Conservation (phyloP, 148 eudicot genomes). For the Vaccinium vitisidaea region DNA sequence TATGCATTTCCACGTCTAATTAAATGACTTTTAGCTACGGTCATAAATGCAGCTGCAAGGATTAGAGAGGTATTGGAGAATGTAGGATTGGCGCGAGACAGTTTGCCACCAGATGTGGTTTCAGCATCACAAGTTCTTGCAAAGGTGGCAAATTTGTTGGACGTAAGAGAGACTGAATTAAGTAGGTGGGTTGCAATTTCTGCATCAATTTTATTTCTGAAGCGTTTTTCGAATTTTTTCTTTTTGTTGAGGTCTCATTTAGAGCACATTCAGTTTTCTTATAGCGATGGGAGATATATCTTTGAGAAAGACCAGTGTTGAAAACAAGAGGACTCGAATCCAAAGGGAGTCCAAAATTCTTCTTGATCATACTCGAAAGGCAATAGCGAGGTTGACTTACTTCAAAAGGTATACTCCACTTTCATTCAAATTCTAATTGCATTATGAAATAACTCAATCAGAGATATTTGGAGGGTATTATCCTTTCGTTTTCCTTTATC, state of each 20-base stretch:
- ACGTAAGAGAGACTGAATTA: slow-evolving; percentile 86
- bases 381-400: slow-evolving; percentile 74
- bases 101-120: slow-evolving; percentile 70
- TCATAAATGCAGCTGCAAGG: slow-evolving; percentile 59
- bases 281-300: slow-evolving; percentile 78
- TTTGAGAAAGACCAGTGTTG: slow-evolving; percentile 70
- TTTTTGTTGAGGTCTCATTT: slow-evolving; percentile 2
- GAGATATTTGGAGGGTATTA: not conserved
- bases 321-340: slow-evolving; percentile 77
- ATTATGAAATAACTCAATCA: not conserved
- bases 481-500: not conserved
- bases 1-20: not conserved
- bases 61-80: slow-evolving; percentile 80
- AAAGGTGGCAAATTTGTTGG: slow-evolving; percentile 52
- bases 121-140: slow-evolving; percentile 60
- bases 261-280: slow-evolving; percentile 56
- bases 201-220: not conserved
- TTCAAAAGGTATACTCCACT: slow-evolving; percentile 54
- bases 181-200: slow-evolving; percentile 56
- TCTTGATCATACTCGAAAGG: slow-evolving; percentile 79
- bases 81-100: slow-evolving; percentile 82
- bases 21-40: not conserved
- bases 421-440: not conserved
- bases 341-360: slow-evolving; percentile 81
- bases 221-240: not conserved